Conservation (phyloP, 805 yeast species). For the Metschnikowia chrysomelidarum region DNA sequence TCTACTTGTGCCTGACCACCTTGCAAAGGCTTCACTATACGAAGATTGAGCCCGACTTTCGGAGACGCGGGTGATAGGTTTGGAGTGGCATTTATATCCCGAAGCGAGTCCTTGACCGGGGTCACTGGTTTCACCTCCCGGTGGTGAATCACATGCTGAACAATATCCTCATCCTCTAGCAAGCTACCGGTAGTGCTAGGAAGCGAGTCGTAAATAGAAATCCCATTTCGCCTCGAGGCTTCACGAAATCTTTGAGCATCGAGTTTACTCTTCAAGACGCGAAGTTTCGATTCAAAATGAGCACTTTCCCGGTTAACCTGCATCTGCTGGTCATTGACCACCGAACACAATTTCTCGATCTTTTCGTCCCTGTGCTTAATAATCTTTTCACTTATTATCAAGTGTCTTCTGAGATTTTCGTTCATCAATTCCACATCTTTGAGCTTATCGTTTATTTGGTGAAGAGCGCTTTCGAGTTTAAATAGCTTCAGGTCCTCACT, state of each 20-base stretch:
- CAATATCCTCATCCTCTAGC: constrained; percentile 5
- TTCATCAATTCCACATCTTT: constrained; percentile 65
- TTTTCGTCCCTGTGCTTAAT: constrained; percentile 56
- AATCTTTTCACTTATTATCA: constrained; percentile 52
- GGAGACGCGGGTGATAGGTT: constrained; percentile 25
- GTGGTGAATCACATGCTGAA: constrained; percentile 2
- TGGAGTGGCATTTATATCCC: constrained; percentile 2
- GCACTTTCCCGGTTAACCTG: constrained; percentile 48
- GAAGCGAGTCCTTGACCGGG: constrained; percentile 1
- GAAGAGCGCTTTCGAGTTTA: constrained; percentile 56
- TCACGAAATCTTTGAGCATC: constrained; percentile 17
- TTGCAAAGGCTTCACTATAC: constrained; percentile 61
- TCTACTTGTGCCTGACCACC: constrained; percentile 28
- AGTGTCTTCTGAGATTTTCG: constrained; percentile 52
- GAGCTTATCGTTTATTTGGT: constrained; percentile 55
- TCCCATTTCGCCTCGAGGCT: constrained; percentile 12
- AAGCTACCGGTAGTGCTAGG: constrained; percentile 7
- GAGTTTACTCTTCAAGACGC: constrained; percentile 15
- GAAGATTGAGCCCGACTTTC: constrained; percentile 50
- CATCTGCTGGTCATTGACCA: constrained; percentile 50
- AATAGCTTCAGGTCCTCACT: constrained; percentile 49
- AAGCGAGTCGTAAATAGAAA: constrained; percentile 6
- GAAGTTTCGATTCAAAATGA: constrained; percentile 47
- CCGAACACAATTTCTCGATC: constrained; percentile 51
- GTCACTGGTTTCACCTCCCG: background rate